Evolutionary conservation across 345 rosid species (phyloP).

Genomic region (Sisymbrium irio): DNA sequence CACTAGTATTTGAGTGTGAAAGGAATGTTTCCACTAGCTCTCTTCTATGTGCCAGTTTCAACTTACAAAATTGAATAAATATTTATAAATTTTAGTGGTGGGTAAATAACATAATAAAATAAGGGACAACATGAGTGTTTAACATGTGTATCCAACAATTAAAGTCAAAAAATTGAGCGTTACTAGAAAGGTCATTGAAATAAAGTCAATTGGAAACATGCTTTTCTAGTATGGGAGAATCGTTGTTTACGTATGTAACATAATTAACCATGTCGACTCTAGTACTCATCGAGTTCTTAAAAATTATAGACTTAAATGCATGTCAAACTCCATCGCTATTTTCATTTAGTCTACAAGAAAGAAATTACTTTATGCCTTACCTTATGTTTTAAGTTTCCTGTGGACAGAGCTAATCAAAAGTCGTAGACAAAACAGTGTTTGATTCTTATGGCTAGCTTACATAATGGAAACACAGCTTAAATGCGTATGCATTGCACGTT

Average conservation of each 20-base stretch:
- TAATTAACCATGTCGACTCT: not conserved
- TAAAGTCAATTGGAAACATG: not conserved
- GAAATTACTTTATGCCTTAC: not conserved
- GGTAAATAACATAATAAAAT: not conserved
- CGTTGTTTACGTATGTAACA: not conserved
- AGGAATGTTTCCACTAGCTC: not conserved
- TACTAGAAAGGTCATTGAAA: slow-evolving; percentile 13
- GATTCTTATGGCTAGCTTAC: not conserved
- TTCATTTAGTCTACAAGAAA: not conserved
- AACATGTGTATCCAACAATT: slow-evolving; percentile 23
- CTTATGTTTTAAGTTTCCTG: slow-evolving; percentile 1
- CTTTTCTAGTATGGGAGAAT: not conserved
- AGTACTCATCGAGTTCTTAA: not conserved
- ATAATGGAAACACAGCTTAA: not conserved
- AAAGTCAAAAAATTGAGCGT: slow-evolving; percentile 23
- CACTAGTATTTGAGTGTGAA: not conserved
- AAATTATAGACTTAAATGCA: not conserved
- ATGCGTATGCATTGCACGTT: not conserved
- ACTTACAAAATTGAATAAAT: not conserved
- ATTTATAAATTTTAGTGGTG: not conserved
- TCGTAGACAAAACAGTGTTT: not conserved
- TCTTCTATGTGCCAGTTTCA: not conserved
- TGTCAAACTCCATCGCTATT: not conserved
- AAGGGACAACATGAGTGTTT: slow-evolving; percentile 26
- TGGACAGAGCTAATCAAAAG: not conserved